These are phyloP conservation scores for Backusella liffmaniae DNA, from an alignment of 192 early-diverging fungal species.

Conservation along the genomic window DNA sequence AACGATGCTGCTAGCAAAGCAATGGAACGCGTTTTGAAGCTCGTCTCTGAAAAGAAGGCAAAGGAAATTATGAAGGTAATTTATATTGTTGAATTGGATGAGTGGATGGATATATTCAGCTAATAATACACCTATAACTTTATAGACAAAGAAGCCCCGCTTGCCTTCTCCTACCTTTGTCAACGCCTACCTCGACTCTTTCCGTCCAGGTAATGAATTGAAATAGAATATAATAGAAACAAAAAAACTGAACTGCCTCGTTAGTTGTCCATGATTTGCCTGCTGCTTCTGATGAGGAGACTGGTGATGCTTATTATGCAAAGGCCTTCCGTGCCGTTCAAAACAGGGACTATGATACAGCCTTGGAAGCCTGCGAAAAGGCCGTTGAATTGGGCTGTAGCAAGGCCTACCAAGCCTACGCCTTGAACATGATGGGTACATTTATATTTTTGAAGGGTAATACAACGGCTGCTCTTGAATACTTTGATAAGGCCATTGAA, in stretches of 20 bases:
- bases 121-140: background rate
- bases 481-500: conserved; percentile 78
- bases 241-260: no score
- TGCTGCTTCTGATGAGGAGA: conserved; percentile 21
- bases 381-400: conserved; percentile 60
- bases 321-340: conserved; percentile 50
- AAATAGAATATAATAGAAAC: background rate
- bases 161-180: conserved; percentile 91
- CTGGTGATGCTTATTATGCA: conserved; percentile 51
- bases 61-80: conserved; percentile 63
- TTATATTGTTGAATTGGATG: background rate
- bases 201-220: conserved; percentile 51
- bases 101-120: background rate
- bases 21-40: conserved; percentile 88
- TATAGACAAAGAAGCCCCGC: conserved; percentile 44
- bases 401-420: conserved; percentile 51
- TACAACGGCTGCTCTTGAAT: conserved; percentile 65
- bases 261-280: conserved; percentile 19
- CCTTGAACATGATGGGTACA: conserved; percentile 84
- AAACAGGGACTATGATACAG: conserved; percentile 56
- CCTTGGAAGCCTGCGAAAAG: conserved; percentile 59
- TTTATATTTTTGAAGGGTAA: conserved; percentile 87
- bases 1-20: conserved; percentile 74
- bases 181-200: conserved; percentile 91
- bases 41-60: conserved; percentile 73